Evolutionary conservation across 768 basidiomycete genomes (phyloP), one percentile per base, ranked within the genome.

Genomic region (Obba rivulosa): DNA sequence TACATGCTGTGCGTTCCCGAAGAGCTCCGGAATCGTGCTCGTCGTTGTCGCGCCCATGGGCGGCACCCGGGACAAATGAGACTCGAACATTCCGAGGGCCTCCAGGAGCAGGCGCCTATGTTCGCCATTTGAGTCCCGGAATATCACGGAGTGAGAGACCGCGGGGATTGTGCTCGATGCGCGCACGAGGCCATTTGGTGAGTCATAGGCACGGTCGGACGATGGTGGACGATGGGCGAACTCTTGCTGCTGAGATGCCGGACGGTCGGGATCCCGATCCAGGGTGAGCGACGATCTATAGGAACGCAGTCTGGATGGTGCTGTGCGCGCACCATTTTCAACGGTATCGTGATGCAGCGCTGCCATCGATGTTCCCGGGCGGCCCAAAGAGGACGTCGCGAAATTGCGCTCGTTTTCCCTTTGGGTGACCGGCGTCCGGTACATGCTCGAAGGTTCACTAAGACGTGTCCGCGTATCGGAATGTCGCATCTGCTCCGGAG

Each of bases 71-170:
- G 73, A 65, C 1, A 90, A 66, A 21, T 85, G 76, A 2, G 74
- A 67, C 61, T 90, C 86, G 54, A 92, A 88, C 72, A 85, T 78
- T 3, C 68, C 61, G 13, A 91, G 66, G 16, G 81, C 77, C 36
- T 91, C 87, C 18, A 80, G 56, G 76, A 91, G 80, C 39, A 92
- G 65, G n/a, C 75, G 69, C 1, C 79, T 71, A 56, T 90, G 89
- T 54, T 90, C 86, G 3, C 64, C 46, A 22, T 62, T 50, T 34
- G 22, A 40, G 21, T 59, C 59, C 11, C 56, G 57, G 18, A 2
- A 35, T 46, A 17, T 24, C 21, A 21, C 40, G 48, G 35, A 51
- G 41, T 18, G 28, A 17, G 34, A 39, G 34, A 21, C 14, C 14
- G 23, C 17, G 3, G 42, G 41, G 13, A 35, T 14, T 8, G 48